Evolutionary conservation across 768 basidiomycete species (phyloP), one percentile per base, ranked within the genome.

Genomic region (Tephrocybe sp.): DNA sequence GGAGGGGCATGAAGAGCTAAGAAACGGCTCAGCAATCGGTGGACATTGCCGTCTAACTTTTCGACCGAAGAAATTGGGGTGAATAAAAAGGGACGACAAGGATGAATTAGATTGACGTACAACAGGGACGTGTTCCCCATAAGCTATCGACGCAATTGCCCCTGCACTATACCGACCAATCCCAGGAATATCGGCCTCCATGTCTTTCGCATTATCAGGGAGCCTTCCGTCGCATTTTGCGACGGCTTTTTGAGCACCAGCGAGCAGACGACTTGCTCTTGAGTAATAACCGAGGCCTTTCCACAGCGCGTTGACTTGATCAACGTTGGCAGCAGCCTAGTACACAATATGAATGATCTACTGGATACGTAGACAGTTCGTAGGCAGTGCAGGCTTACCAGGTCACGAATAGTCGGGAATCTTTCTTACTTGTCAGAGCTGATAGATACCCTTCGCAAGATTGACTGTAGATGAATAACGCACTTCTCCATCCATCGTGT

Each of bases 31-130:
- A 95, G 70, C n/a, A 96, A 72, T 47, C 92, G 80, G 61, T 89
- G 85, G 4, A 95, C 89, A 62, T 96, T 96, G 32, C 93, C 93
- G 62, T 96, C 93, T 44, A 96, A 73, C 91, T 93, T n/a, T n/a
- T 64, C 5, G 30, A 47, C 44, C 31, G 45, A 32, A 28, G 47
- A 41, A 26, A 13, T 42, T 34, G 36, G 25, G 16, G 41, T 56
- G 25, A 40, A 41, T 27, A 37, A 2, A 34, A 40, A 22, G 18
- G 9, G 5, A 12, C 16, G 18, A 13, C 42, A 11, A 15, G n/a
- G n/a, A 32, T 38, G 27, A 47, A 34, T 27, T 39, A 18, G 32
- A 24, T 41, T 3, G 21, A 75, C 91, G 67, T 61, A 95, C 94
- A 46, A 93, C 91, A 15, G 95, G 89, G 7, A 79, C 87, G 47